Evolutionary conservation across 2,329 filamentous ascomycete genomes (phyloP).

Genomic region (Paecilomyces fulvus): DNA sequence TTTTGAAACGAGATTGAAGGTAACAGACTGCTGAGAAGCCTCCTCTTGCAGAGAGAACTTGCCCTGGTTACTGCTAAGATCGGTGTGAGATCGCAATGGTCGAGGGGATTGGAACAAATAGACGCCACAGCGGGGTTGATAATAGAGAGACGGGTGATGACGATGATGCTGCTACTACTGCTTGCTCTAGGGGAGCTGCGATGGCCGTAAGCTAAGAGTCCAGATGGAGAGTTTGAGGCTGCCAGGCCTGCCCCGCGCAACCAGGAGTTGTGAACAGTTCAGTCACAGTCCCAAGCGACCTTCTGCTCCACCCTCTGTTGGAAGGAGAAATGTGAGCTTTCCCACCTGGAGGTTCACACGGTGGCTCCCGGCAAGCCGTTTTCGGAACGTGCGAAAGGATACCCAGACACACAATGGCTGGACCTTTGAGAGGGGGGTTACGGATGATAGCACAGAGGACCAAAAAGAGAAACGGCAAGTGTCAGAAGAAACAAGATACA

Average conservation of each 20-base stretch:
- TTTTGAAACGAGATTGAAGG: not conserved
- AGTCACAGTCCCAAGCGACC: not conserved
- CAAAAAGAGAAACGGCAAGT: not conserved
- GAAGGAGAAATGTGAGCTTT: not conserved
- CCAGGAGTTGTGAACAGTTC: not conserved
- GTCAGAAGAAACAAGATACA: not conserved
- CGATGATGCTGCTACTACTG: not conserved
- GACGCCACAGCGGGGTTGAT: not conserved
- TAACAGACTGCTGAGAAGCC: not conserved
- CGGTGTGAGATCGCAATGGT: not conserved
- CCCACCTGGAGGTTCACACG: not conserved
- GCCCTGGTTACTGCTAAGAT: not conserved
- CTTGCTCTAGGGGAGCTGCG: not conserved
- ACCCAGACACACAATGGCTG: not conserved
- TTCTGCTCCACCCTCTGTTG: not conserved
- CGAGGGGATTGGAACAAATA: not conserved
- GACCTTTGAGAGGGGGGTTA: not conserved
- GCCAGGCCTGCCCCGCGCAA: not conserved
- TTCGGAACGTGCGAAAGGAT: not conserved
- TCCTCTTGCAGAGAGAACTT: not conserved
- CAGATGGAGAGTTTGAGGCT: not conserved
- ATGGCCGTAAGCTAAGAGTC: not conserved
- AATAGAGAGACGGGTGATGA: not conserved
- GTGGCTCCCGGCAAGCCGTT: not conserved
- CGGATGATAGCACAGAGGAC: not conserved